These are phyloP conservation scores for Phyllosticta paracitricarpa DNA, from an alignment of 2,329 filamentous ascomycete species.

Conservation along the genomic window DNA sequence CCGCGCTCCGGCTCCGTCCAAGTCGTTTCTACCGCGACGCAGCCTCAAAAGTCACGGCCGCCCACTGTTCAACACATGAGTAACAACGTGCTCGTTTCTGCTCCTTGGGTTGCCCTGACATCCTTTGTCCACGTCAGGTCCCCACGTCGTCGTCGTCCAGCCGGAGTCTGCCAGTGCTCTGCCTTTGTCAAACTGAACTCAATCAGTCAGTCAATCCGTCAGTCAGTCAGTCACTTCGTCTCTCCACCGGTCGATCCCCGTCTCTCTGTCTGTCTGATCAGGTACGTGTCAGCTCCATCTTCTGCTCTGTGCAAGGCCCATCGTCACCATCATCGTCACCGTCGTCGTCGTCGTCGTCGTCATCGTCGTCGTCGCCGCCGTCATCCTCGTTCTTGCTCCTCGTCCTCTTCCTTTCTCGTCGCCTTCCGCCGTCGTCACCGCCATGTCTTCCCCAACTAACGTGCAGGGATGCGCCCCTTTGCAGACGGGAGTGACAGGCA, in stretches of 20 bases:
- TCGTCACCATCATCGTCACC: neutral
- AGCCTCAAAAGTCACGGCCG: neutral
- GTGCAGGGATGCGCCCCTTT: conserved; percentile 4
- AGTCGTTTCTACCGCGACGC: neutral
- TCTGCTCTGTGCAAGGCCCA: neutral
- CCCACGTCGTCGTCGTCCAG: neutral
- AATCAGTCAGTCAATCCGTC: no score
- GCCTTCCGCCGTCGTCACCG: neutral
- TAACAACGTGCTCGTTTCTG: conserved; percentile 4
- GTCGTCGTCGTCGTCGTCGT: neutral
- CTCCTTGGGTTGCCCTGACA: neutral
- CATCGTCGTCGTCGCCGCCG: neutral
- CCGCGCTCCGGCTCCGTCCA: neutral
- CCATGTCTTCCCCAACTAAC: neutral
- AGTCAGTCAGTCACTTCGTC: neutral
- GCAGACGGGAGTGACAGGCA: neutral
- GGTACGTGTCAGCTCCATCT: neutral
- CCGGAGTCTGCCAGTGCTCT: neutral
- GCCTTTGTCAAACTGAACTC: no score
- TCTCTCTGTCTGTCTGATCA: neutral
- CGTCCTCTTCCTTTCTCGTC: no score
- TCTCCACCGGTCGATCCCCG: neutral
- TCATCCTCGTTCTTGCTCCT: neutral
- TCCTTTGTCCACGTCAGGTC: no score
- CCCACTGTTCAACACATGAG: neutral